Base-by-base conservation (phyloP, 192 early-diverging fungal genomes). In the Gonapodya prolifera region DNA sequence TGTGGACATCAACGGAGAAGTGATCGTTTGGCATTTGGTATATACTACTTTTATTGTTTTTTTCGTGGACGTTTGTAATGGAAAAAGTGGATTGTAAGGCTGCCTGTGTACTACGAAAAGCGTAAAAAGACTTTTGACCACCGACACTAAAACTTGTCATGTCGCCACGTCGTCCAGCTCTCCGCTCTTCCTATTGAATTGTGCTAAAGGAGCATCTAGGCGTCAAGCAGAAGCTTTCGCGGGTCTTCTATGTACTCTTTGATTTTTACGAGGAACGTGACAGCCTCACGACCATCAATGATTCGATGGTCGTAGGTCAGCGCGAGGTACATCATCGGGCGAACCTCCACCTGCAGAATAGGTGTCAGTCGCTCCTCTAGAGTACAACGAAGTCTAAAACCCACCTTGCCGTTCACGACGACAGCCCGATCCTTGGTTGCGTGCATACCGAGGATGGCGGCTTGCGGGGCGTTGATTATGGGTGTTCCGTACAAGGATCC, bases 211-310 rank as follows among this genome's bases (percentile, higher is more conserved):
- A n/a, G n/a, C 71, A 16, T 29, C 71, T 32, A 73, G 18, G 31
- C 85, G 78, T 92, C 91, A 80, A 98, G 86, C 75, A 99, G 87
- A 83, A 99, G 80, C 79, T 96, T 88, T 45, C 90, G 86, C 70
- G 98, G 98, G 82, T 99, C 97, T 87, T 99, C 97, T 75, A 99
- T 90, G 78, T 87, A 85, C 86, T 99, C 93, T 89, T 99, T 99
- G 75, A 99, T 36, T 83, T 94, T 96, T 80, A 97, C 94, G 70
- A 99, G 87, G 92, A 99, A 99, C 34, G 95, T 96, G 30, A 95
- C 94, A 31, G 97, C 97, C 88, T 99, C 97, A 85, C 97, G 94
- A 61, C 95, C 97, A 81, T 99, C 97, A 86, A 99, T 95, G 79
- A 99, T 84, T 77, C 97, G 93, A 88, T 99, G 97, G 82, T 99